Evolutionary conservation across 192 early-diverging fungal genomes (phyloP), one percentile per base, ranked within the genome.

Genomic region (Backusella liffmaniae): DNA sequence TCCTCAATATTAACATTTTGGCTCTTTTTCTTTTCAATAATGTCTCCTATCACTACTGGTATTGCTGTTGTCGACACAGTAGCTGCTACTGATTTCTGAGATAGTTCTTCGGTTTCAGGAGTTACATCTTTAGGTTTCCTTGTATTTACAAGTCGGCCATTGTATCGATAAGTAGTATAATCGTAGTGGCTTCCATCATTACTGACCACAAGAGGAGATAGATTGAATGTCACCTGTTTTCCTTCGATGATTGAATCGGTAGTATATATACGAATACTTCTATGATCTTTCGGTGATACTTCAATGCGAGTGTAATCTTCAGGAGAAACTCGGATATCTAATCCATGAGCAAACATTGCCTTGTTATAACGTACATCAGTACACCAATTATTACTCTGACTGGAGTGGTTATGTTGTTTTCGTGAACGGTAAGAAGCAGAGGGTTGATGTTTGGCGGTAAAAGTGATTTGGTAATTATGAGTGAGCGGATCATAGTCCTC

Each of bases 321-420:
- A 5, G 88, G 87, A 35, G 75, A 76, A 67, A 85, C 74, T 32
- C 73, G 73, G 9, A 90, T 67, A 23, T 88, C 83, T 37, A 86
- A 78, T 0, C 88, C 88, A 26, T 80, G 72, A 32, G 76, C 80
- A 65, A 84, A 88, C 65, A 82, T 82, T 26, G 78, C 79, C 2
- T 80, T 73, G 5, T 80, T 77, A 8, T 81, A 75, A 2, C 84
- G 77, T 26, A 90, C 74, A 41, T 90, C 88, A 12, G 86, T 87
- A 67, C 84, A 82, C 39, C 85, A 82, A 32, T 76, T 78, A 13
- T 29, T 62, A 4, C 9, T 29, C 3, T 29, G 21, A 9, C 59
- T 16, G 26, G 69, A 41, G 9, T 70, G 29, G 12, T 29, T 71
- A n/a, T 77, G 70, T 26, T 72, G 71, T 73, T 77, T 73, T 10